Evolutionary conservation across 257 asterid species (phyloP).

Genomic region (Przewalskia tangutica): DNA sequence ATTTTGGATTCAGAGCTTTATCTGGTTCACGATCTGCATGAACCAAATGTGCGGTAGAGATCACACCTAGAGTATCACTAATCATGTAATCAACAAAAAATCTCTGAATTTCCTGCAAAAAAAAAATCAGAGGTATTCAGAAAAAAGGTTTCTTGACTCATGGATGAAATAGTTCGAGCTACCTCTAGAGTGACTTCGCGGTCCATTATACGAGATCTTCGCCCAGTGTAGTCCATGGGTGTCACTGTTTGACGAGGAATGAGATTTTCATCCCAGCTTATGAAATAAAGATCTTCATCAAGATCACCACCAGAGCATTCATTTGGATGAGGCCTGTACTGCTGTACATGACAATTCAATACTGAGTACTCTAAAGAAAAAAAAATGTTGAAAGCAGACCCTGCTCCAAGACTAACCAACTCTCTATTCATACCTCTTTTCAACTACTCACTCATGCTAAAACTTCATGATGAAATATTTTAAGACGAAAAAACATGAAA

Average conservation of each 20-base stretch:
- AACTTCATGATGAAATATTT: neutral
- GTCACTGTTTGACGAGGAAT: conserved; percentile 56
- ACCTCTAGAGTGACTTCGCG: conserved; percentile 83
- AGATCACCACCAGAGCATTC: conserved; percentile 99
- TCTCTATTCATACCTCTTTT: neutral
- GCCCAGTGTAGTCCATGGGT: conserved; percentile 93
- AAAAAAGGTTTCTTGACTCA: neutral
- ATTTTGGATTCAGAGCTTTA: conserved; percentile 65
- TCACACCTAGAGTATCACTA: conserved; percentile 73
- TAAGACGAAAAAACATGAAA: neutral
- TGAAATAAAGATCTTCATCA: conserved; percentile 83
- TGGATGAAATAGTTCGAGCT: conserved; percentile 10
- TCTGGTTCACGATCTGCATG: conserved; percentile 83
- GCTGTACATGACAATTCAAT: conserved; percentile 7
- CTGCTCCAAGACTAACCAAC: neutral
- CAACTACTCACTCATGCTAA: neutral
- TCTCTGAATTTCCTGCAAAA: conserved; percentile 75
- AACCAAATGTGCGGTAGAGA: conserved; percentile 81
- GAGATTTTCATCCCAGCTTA: conserved; percentile 81
- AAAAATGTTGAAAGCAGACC: neutral
- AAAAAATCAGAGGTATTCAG: neutral
- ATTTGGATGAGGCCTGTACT: conserved; percentile 98
- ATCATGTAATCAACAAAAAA: conserved; percentile 88
- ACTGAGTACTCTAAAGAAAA: neutral
- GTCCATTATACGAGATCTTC: conserved; percentile 73